Evolutionary conservation across 179 eudicot genomes (phyloP), one percentile per base, ranked within the genome.

Genomic region (Beta macrorhiza): DNA sequence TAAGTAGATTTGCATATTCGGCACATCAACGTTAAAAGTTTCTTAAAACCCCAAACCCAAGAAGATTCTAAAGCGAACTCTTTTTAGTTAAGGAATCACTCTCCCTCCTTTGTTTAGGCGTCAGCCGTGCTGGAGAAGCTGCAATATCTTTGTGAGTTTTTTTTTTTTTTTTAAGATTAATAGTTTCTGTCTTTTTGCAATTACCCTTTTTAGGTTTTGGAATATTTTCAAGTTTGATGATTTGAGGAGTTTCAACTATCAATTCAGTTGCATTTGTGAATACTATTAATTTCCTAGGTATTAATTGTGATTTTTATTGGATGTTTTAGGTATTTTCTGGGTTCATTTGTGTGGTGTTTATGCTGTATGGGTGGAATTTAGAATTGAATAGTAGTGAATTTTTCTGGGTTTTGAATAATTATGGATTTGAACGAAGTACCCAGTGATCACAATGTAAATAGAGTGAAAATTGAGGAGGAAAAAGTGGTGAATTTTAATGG

Each of bases 351-450:
- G 15, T 14, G 16, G 13, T 20, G 4, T 68, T 14, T 13, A 47
- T 47, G 51, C 8, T 47, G 51, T 47, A 47, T 45, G 37, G 0
- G 65, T 63, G 29, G 32, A 61, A 32, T 32, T 12, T 52, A 32
- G 42, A 55, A 29, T 29, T 29, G 32, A 29, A 29, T 29, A 0
- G 1, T 29, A 29, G 32, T 29, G 32, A 29, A 29, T 29, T 29
- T 29, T 29, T 29, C 32, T 59, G 64, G 63, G 51, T 67, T 42
- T 29, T 81, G 75, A 58, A 49, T 76, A 52, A 79, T 79, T 20
- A 86, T 83, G 89, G 84, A 74, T 82, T 82, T 85, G 45, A 83
- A 76, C 62, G 70, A 82, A 84, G 22, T 78, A 67, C 82, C 85
- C 16, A 73, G 25, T 74, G 83, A 82, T 86, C 74, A 57, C 5